Conservation (phyloP, 257 asterid genomes). For the Verbena officinalis region DNA sequence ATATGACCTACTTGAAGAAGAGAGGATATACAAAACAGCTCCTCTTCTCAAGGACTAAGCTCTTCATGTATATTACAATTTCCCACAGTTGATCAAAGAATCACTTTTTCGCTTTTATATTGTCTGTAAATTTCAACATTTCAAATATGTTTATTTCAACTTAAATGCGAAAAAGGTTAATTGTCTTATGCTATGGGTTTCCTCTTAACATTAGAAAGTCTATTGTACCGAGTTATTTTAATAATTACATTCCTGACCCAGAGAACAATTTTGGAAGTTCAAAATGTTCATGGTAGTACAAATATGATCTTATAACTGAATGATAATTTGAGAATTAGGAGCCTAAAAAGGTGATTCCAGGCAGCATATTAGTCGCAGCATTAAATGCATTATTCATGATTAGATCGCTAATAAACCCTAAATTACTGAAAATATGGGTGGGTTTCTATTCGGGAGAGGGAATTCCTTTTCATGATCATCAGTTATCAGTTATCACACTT, state of each 20-base stretch:
- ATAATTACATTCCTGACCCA: neutral
- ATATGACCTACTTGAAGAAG: conserved; percentile 76
- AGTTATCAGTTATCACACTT: too few relatives aligned
- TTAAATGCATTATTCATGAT: too few relatives aligned
- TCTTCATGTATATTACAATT: conserved; percentile 35
- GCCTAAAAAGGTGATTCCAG: too few relatives aligned
- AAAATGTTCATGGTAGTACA: neutral
- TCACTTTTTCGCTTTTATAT: neutral
- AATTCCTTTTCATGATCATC: too few relatives aligned
- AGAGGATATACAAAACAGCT: conserved; percentile 64
- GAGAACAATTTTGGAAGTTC: neutral
- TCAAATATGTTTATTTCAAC: neutral
- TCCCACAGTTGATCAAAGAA: conserved; percentile 23
- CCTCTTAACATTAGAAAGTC: conserved; percentile 6
- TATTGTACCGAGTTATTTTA: neutral
- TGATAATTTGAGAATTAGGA: neutral
- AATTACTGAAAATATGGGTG: too few relatives aligned
- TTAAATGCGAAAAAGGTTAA: neutral
- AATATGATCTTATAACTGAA: neutral
- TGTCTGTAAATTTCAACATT: conserved; percentile 23
- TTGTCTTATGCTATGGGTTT: conserved; percentile 6
- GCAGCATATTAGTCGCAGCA: too few relatives aligned
- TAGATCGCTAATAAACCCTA: too few relatives aligned
- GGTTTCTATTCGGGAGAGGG: too few relatives aligned
- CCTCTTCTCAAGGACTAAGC: conserved; percentile 49